Conservation (phyloP, 2,329 filamentous ascomycete genomes). For the Cladosporium sp. region DNA sequence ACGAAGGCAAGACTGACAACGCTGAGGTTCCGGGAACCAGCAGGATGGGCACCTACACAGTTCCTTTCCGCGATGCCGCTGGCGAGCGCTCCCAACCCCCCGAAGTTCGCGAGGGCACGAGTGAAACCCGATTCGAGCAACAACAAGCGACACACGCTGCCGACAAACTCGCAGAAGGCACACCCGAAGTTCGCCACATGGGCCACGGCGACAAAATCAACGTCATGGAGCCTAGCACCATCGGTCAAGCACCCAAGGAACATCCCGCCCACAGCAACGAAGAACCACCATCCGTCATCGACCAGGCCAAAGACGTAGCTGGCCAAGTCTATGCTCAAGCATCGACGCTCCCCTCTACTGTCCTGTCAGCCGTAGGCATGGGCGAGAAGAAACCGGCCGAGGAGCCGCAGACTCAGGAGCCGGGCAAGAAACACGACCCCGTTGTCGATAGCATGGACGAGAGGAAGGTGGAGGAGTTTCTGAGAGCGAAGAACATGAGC, state of each 20-base stretch:
- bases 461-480: constrained; percentile 33
- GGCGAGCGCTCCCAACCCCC: constrained; percentile 27
- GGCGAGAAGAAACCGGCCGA: constrained; percentile 11
- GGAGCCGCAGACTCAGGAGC: constrained; percentile 17
- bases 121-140: constrained; percentile 36
- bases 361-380: constrained; percentile 31
- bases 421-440: constrained; percentile 23
- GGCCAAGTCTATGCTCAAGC: constrained; percentile 25
- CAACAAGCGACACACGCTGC: constrained; percentile 41
- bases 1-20: constrained; percentile 14
- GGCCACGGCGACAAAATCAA: constrained; percentile 41
- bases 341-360: constrained; percentile 29
- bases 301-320: constrained; percentile 40
- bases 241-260: constrained; percentile 47
- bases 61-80: constrained; percentile 20
- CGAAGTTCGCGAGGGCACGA: constrained; percentile 34
- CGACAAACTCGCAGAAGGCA: constrained; percentile 39
- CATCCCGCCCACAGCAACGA: constrained; percentile 31
- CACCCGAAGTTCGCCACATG: constrained; percentile 39
- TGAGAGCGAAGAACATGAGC: constrained; percentile 28
- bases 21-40: constrained; percentile 15
- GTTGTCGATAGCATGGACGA: constrained; percentile 28
- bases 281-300: constrained; percentile 34
- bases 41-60: constrained; percentile 21
- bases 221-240: constrained; percentile 44